Conservation (phyloP, 2,329 filamentous ascomycete genomes). For the Monosporascus sp. region DNA sequence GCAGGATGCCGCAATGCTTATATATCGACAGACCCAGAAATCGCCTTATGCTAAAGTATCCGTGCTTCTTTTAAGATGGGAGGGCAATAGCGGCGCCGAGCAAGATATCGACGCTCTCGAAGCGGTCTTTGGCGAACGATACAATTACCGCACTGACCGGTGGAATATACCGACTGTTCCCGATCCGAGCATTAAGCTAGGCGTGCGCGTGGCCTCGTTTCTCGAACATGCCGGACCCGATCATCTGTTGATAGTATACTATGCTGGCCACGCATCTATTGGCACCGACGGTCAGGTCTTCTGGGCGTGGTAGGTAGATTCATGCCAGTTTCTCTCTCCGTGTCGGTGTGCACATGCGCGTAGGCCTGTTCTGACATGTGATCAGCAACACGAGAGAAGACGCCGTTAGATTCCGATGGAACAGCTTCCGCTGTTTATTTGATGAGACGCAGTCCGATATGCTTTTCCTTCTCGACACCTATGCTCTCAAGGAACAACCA, state of each 20-base stretch:
- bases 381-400: slow-evolving; percentile 51
- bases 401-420: slow-evolving; percentile 59
- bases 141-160: slow-evolving; percentile 54
- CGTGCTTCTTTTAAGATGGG: slow-evolving; percentile 57
- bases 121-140: slow-evolving; percentile 52
- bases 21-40: slow-evolving; percentile 57
- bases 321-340: slow-evolving; percentile 5
- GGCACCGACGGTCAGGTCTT: slow-evolving; percentile 57
- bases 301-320: slow-evolving; percentile 57
- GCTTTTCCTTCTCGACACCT: slow-evolving; percentile 58
- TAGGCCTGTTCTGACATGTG: slow-evolving; percentile 31
- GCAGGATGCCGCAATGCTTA: slow-evolving; percentile 63
- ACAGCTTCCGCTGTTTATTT: slow-evolving; percentile 55
- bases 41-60: slow-evolving; percentile 54
- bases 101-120: slow-evolving; percentile 51
- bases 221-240: slow-evolving; percentile 53
- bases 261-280: slow-evolving; percentile 56
- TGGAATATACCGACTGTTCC: slow-evolving; percentile 57
- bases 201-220: slow-evolving; percentile 55
- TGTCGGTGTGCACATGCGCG: background rate
- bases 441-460: slow-evolving; percentile 61
- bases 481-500: slow-evolving; percentile 46
- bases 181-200: slow-evolving; percentile 57
- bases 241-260: slow-evolving; percentile 60
- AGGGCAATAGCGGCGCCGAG: slow-evolving; percentile 51